Evolutionary conservation across 2,329 filamentous ascomycete genomes (phyloP), one percentile per base, ranked within the genome.

Genomic region (Capronia americana): DNA sequence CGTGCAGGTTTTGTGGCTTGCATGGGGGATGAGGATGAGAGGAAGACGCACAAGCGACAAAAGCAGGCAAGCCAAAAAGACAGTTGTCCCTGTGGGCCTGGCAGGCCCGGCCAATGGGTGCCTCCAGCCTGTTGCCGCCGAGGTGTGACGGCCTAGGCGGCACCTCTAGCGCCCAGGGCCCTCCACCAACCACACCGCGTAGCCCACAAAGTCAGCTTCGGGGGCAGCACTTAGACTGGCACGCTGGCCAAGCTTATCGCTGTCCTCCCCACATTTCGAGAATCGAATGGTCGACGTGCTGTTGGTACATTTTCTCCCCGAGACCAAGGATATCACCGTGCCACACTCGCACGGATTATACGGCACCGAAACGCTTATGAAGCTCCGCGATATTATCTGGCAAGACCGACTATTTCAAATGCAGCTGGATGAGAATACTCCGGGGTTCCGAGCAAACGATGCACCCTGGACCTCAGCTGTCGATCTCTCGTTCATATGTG

Each of bases 401-500:
- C 3, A 50, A 50, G 1, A 3, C 32, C 28, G 20, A 24, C 23
- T n/a, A 51, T 26, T 51, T 48, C 44, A 48, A 20, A 23, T 48
- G 17, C 44, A 20, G 17, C 44, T 12, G 4, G 23, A 51, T 14
- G 20, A 28, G 24, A 55, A 61, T 54, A 26, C 20, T 61, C 58
- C 58, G 58, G 32, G 20, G 26, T 26, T 44, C 58, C 44, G 58
- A 44, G 28, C 20, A 12, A 11, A 30, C 34, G 17, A 20, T n/a
- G 32, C 30, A 44, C 48, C 58, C 46, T 54, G 46, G 46, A 24
- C 12, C 46, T 61, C 58, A 41, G 58, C 57, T 44, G 58, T 61
- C 58, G 48, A 53, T 51, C 58, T n/a, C 46, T 30, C 24, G 57
- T 48, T 38, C 55, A 20, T 14, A 11, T 11, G 28, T 8, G 10